Evolutionary conservation across 495 filamentous ascomycete genomes (phyloP), one percentile per base, ranked within the genome.

Genomic region (Penicillium ochrochloron): DNA sequence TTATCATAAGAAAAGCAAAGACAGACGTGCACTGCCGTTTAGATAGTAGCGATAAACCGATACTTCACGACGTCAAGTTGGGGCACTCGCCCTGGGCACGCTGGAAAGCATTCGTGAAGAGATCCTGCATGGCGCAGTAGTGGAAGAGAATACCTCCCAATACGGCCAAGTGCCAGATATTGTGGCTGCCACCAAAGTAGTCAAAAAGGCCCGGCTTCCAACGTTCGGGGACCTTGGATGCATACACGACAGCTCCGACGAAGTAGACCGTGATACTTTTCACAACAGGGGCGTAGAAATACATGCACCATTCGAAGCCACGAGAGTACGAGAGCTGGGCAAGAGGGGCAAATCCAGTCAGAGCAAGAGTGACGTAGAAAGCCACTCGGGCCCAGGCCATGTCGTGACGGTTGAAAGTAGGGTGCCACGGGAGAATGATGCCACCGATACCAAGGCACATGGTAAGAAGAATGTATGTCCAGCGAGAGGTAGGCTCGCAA

Each of bases 101-200:
- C 62, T 78, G 72, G 77, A 97, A 97, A n/a, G 95, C 95, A 46
- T 83, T 81, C 0, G 90, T 80, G 68, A 99, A 99, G 70, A 99
- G 93, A 52, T 92, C 86, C 71, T 97, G 92, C 95, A 99, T 98
- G 27, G 95, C 95, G 27, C 83, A 81, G 74, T 97, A 99, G 78
- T 99, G 95, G 73, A 94, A 98, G 7, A 98, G 76, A 53, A 99
- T 99, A n/a, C 95, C 95, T 21, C 93, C 91, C 29, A 99, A 77
- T 27, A 99, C 95, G 23, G 96, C 96, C 44, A 97, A 75, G 76
- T 99, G 95, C 95, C 96, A 99, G 27, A 98, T 87, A 76, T 99
- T 99, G 77, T 99, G 95, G 73, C 90, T 93, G 55, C 91, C 92
- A 29, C 96, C 96, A 34, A 95, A 80, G 75, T 96, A 99, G 75